Evolutionary conservation across 2,329 filamentous ascomycete species (phyloP).

Genomic region (Verticillium nonalfalfae): DNA sequence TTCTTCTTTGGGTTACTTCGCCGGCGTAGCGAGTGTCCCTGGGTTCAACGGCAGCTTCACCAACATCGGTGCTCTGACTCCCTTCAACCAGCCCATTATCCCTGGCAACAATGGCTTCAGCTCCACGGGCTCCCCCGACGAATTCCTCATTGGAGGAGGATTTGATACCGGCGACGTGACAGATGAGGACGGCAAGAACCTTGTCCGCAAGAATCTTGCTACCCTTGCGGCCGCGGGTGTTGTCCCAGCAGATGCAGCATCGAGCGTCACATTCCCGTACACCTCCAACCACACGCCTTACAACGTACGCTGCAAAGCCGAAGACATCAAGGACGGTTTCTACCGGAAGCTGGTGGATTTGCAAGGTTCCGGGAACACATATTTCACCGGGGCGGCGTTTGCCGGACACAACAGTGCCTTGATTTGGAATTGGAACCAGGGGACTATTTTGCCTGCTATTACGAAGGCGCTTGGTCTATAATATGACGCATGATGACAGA

Average conservation of each 20-base stretch:
- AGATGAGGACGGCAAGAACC: constrained; percentile 7
- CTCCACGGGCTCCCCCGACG: constrained; percentile 4
- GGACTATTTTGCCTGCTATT: constrained; percentile 3
- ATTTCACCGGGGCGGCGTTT: constrained; percentile 25
- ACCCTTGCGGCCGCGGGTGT: constrained; percentile 4
- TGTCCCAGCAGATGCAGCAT: constrained; percentile 4
- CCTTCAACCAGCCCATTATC: constrained; percentile 10
- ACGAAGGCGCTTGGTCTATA: constrained; percentile 8
- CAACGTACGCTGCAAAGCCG: constrained; percentile 16
- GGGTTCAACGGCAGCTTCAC: constrained; percentile 14
- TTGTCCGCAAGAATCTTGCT: constrained; percentile 8
- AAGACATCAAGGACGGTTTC: constrained; percentile 23
- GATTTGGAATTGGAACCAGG: constrained; percentile 6
- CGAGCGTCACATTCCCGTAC: constrained; percentile 6
- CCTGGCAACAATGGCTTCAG: constrained; percentile 13
- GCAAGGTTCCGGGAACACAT: constrained; percentile 27
- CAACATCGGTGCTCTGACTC: constrained; percentile 12
- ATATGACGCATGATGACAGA: too few relatives aligned
- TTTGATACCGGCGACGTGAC: constrained; percentile 7
- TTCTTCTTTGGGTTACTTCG: constrained; percentile 22
- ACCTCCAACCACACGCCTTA: constrained; percentile 21
- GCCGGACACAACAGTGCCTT: constrained; percentile 6
- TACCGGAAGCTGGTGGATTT: constrained; percentile 23
- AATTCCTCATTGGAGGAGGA: constrained; percentile 11
- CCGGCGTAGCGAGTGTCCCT: constrained; percentile 20